Evolutionary conservation across 129 eudicot species (phyloP), one percentile per base, ranked within the genome.

Genomic region (Arctium lappa): DNA sequence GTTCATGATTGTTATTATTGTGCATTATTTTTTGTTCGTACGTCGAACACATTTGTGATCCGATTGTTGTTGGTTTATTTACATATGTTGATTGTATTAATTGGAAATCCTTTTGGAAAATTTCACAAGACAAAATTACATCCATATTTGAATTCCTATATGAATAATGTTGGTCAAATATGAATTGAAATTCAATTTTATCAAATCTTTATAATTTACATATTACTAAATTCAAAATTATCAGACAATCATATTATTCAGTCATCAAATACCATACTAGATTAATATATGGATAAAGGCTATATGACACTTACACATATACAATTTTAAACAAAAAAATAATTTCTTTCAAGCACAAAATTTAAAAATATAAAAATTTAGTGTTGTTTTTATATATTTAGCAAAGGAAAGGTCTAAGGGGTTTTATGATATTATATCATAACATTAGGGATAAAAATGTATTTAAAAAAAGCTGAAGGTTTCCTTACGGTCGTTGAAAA

Each of bases 401-500:
- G 27, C 29, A 60, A 60, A 16, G 8, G 68, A 60, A 60, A 60
- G 3, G 30, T 60, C 18, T 60, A n/a, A n/a, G 9, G 68, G 68
- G 68, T 60, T 16, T n/a, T 60, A 16, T 16, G 29, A 60, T 60
- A 60, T 60, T 60, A 2, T 12, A 50, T 50, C 62, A 50, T 60
- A 60, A 60, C 9, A 60, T 16, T 60, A 16, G 68, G 29, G 68
- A 9, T 6, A 60, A 16, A 60, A 60, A 56, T 16, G 66, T 16
- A 60, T 60, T 56, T 56, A 18, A 15, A 6, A 53, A n/a, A 60
- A 60, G 27, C 4, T 46, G 6, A 46, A 46, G 56, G 13, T 10
- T 46, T 10, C 6, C 16, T 2, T 60, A 60, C 9, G 86, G 38
- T 78, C 73, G 77, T 83, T 78, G 40, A 37, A 75, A 77, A 48